Base-by-base conservation (phyloP, 2,329 filamentous ascomycete genomes). In the Nectriaceae sp. region DNA sequence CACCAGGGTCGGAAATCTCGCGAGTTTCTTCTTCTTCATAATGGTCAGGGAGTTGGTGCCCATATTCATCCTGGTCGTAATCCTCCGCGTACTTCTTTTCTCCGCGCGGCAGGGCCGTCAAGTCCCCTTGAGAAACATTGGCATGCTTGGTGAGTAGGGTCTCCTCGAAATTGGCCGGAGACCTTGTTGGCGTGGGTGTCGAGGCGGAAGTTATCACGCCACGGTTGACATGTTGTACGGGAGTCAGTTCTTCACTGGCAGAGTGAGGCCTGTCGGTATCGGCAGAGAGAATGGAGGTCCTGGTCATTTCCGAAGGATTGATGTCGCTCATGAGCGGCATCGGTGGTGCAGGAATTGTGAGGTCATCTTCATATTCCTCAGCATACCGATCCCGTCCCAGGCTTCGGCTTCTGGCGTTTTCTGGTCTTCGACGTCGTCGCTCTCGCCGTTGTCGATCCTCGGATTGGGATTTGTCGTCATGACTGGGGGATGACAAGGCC, bases 241-340 rank as follows among this genome's bases (percentile, higher is more conserved):
- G 84, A 2, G 76, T 79, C 61, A 70, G 76, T 70, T 80, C 81
- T 60, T 80, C 84, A 61, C 78, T 86, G 19, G 85, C 83, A 16
- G 88, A 89, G 40, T 80, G 78, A 15, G 89, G 87, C 43, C 84
- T 76, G 55, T 90, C 89, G 0, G 89, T 89, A 21, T 88, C 85
- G 22, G 89, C 88, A 4, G 92, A 94, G 16, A 94, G 72, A 45
- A 97, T 89, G 0, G 93, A 97, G 15, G 88, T 88, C 59, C 93
- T 81, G 0, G 93, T 97, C 46, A 97, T 70, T 43, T 97, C 92
- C 0, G 93, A 96, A 36, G 88, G 83, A 56, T 89, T 88, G 48
- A 96, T 82, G 47, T 90, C 89, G 69, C 92, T 96, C 69, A 88
- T 87, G 53, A 96, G 78, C 3, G 93, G 93, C 87, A 97, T 90